Evolutionary conservation across 2,329 filamentous ascomycete species (phyloP), one percentile per base, ranked within the genome.

Genomic region (Anthostomella pinea): DNA sequence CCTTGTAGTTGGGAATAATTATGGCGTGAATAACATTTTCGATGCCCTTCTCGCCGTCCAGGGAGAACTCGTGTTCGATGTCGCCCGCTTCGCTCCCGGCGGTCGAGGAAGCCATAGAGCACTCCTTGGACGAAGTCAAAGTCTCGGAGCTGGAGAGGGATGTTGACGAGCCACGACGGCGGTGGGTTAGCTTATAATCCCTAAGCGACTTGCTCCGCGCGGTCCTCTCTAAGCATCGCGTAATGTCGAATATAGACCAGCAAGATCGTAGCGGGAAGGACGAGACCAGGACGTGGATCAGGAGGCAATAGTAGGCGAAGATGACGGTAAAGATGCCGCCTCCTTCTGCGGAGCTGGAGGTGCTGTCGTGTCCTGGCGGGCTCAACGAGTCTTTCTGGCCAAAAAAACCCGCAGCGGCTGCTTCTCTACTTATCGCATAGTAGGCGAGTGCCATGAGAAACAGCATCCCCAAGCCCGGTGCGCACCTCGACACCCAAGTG

Each of bases 1-100:
- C 83, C 59, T 84, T 84, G 65, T 87, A 87, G 53, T 85, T 85
- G 13, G 83, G 83, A 27, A 87, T 70, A 45, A 87, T 68, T 43
- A 87, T 83, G 10, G 77, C 79, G 55, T 85, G 80, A 19, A 84
- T 63, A 37, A 83, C 61, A 16, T 65, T 64, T 25, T 70, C 64
- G n/a, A 63, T 54, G 1, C 64, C 58, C 8, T 61, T 57, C 13
- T 70, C 67, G 28, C 49, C 59, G 30, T 77, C 73, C 28, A 64
- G 60, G 45, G 66, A 68, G 35, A 66, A 57, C 23, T 74, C 70
- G 19, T 62, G 48, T 27, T 77, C 72, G 6, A 69, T 51, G 35
- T 79, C 72, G 36, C 69, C 72, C 19, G 69, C 66, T 48, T 78
- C 70, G 57, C 69, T 73, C 53, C 66, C 65, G 21, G 69, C 63